A percentile compares a stretch with the other conserved stretches of the same genome.
phyloP scores from a whole-genome alignment of 1,284 basidiomycete genomes.

The Neotropicomus parvogracilis region DNA sequence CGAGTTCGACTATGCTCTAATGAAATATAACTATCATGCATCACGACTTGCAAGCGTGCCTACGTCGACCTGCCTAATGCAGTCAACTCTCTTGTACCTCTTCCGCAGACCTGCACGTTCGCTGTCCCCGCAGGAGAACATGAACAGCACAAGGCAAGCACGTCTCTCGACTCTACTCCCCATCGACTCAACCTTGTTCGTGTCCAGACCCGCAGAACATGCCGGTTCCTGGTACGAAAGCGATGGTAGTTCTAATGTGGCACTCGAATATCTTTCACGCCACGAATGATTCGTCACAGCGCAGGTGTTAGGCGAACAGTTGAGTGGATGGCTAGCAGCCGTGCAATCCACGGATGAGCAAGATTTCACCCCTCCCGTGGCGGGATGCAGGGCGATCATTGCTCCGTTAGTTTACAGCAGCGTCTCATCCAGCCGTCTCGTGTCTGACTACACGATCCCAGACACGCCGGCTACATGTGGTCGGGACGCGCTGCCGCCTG shows the following conservation, averaged over 20 bases:
- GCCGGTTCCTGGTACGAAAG: constrained; percentile 90
- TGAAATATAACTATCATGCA: constrained; percentile 12
- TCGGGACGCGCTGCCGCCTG: constrained; percentile 93
- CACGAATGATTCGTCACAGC: constrained; percentile 40
- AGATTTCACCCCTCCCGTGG: constrained; percentile 59
- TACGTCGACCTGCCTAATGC: constrained; percentile 30
- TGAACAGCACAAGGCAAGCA: constrained; percentile 30
- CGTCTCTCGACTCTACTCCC: neutral
- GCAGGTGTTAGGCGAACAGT: constrained; percentile 54
- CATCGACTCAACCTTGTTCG: neutral
- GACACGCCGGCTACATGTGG: constrained; percentile 95
- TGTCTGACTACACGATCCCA: constrained; percentile 33
- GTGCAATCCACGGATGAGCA: constrained; percentile 51
- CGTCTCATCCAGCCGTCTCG: constrained; percentile 3
- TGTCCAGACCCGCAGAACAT: constrained; percentile 67
- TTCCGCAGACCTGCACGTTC: constrained; percentile 15
- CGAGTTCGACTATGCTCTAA: constrained; percentile 39
- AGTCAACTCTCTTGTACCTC: constrained; percentile 17
- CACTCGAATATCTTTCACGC: constrained; percentile 7
- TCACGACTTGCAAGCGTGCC: constrained; percentile 1
- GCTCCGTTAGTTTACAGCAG: constrained; percentile 69
- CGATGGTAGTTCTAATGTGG: constrained; percentile 47
- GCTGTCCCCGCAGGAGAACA: constrained; percentile 10
- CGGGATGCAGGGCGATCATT: constrained; percentile 86
- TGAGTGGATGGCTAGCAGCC: constrained; percentile 60